These are phyloP conservation scores for Saccharata proteae DNA, from an alignment of 2,329 filamentous ascomycete species.

Conservation along the genomic window DNA sequence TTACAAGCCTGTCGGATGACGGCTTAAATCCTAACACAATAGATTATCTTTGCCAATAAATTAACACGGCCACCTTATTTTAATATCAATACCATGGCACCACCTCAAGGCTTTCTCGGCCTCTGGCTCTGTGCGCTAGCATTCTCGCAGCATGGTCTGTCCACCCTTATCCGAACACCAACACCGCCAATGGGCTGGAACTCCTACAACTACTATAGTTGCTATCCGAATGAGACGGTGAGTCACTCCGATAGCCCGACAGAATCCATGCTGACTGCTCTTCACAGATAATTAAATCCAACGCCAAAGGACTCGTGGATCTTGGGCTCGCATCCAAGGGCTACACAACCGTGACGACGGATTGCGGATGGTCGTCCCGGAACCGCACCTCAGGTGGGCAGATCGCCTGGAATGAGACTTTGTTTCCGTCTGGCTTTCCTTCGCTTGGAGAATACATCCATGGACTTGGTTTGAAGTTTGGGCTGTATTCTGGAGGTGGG, in stretches of 20 bases:
- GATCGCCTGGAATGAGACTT: slow-evolving; percentile 37
- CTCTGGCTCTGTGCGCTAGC: no score
- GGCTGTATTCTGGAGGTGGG: slow-evolving; percentile 38
- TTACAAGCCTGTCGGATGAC: no score
- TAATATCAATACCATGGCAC: no score
- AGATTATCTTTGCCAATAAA: no score
- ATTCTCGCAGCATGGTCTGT: no score
- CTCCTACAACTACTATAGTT: slow-evolving; percentile 45
- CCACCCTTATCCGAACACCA: slow-evolving; percentile 12
- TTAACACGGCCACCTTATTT: no score
- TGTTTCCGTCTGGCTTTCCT: slow-evolving; percentile 40
- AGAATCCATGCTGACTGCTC: background rate
- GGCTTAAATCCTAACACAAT: no score
- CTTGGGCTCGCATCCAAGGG: slow-evolving; percentile 40
- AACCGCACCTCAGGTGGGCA: slow-evolving; percentile 30
- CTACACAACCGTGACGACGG: slow-evolving; percentile 44
- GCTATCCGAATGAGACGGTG: slow-evolving; percentile 33
- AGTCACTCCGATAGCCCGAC: background rate
- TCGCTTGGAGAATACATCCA: slow-evolving; percentile 41
- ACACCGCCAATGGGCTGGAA: slow-evolving; percentile 39
- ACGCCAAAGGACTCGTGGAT: slow-evolving; percentile 42
- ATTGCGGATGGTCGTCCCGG: slow-evolving; percentile 45
- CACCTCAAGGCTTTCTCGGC: no score
- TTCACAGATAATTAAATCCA: slow-evolving; percentile 32
- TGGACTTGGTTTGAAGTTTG: slow-evolving; percentile 37